Base-by-base conservation (phyloP, 352 stramenopile species). In the Ochromonadaceae sp. region DNA sequence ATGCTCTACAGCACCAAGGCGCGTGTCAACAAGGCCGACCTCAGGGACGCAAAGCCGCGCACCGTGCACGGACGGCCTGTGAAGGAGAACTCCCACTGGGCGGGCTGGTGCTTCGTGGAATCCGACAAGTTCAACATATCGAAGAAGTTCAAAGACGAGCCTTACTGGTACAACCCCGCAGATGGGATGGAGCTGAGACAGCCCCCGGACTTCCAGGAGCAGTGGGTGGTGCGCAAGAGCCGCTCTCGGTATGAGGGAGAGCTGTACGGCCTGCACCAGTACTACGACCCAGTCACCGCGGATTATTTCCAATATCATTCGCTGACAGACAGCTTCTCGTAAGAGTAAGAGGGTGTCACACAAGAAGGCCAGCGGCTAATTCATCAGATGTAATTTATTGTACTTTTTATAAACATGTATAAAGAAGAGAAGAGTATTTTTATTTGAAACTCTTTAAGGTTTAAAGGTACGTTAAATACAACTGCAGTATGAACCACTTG, bases 81-180 rank as follows among this genome's bases (percentile, higher is more conserved):
- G 34, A 17, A 52, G 2, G 55, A 63, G 31, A 52, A 50, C 22
- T 3, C 2, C 5, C 3, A 26, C 28, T 63, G 55, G 55, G 55
- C 55, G 25, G 55, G 55, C 14, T 63, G 55, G 55, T 22, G 34
- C 20, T 63, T 30, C 25, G 34, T 52, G 5, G 34, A 55, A 52
- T 20, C 20, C 1, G 55, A 63, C 22, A 7, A 28, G 2, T 48
- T 46, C 52, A 14, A 25, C 2, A 39, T n/a, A 4, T 49, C 28
- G 4, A 47, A 47, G 22, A 49, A 9, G 3, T 52, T 50, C 31
- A 50, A 49, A 22, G 4, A 39, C 9, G 40, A 44, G 22, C 3
- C 34, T 10, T 63, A 63, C 41, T 63, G 55, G 55, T 63, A 63
- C 31, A 63, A 63, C 28, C 55, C 55, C 12, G 55, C 55, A 15